Base-by-base conservation (phyloP, 768 basidiomycete genomes). In the Sporobolomyces pararoseus region DNA sequence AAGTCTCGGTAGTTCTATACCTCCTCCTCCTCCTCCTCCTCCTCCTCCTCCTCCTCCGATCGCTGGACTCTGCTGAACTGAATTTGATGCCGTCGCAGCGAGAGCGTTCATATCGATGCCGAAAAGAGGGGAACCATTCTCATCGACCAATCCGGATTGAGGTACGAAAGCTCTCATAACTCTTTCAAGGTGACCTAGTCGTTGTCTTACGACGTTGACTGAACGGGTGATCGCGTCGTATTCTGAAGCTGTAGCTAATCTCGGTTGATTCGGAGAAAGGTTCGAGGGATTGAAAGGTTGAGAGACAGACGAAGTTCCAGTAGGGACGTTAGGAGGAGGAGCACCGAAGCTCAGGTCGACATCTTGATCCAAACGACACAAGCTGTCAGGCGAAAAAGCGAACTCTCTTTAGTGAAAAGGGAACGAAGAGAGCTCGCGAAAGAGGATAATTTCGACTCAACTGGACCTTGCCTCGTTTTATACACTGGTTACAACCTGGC, bases 401-500 rank as follows among this genome's bases (percentile, higher is more conserved):
- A 12, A 23, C 7, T 17, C 17, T 14, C 7, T 27, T 44, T 37
- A n/a, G 6, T 31, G 13, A 50, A 39, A 6, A 61, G n/a, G 23
- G 44, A 46, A 14, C 12, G 29, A 13, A 5, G 29, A 6, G n/a
- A 50, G 59, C 4, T 25, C 5, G n/a, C n/a, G n/a, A n/a, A n/a
- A n/a, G n/a, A n/a, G n/a, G n/a, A n/a, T n/a, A n/a, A n/a, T n/a
- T n/a, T n/a, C n/a, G n/a, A n/a, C n/a, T n/a, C n/a, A n/a, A 65
- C 55, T 70, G 70, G 1, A 61, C 58, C 46, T 66, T 71, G 49
- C 55, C 55, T 16, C 70, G 65, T 32, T 63, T 63, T 61, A 71
- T 71, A 46, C 70, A 71, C 65, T 66, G 65, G 27, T 64, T 63
- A 57, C 70, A 71, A 0, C 70, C 70, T 1, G 70, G 70, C 0